Base-by-base conservation (phyloP, 1,284 basidiomycete species). In the Ceraceosorus bombacis region DNA sequence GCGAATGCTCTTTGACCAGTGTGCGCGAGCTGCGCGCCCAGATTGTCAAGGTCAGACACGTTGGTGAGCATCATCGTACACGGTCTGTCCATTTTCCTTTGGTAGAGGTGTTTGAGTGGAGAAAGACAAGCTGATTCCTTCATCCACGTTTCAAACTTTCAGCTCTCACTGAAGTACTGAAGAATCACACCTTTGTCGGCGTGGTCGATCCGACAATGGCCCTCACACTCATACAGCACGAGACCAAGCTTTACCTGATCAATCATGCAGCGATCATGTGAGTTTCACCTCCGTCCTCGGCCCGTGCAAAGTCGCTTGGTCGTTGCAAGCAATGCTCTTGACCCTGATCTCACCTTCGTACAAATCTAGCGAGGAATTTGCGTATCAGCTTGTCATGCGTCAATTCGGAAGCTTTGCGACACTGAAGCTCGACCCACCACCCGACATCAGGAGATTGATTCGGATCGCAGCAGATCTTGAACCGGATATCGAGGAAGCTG, bases 101-200 rank as follows among this genome's bases (percentile, higher is more conserved):
- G 27, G 3, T 27, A 27, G 27, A 27, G 27, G 27, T 27, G 27
- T 27, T 27, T 27, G 27, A 27, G 27, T 3, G 27, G 27, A 27
- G 1, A 27, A 27, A 27, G 27, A 27, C 27, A 1, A 27, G 27
- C 5, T 15, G 13, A 46, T 56, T 17, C 10, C 10, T 9, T 46
- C 15, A 8, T 36, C 27, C 2, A 27, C 27, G 27, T 27, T 3
- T 5, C 38, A 36, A 49, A 0, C 37, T 39, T 10, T 54, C 71
- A 93, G 92, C 85, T 48, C 80, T 96, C 13, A 84, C 84, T 0
- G 88, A 92, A 67, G 87, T 97, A 46, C 75, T 98, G 41, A 83
- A 86, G 64, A 87, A 89, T 51, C 90, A 96, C 72, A 88, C 85
- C 0, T 96, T 95, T 73, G 92, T 98, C 41, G 94, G 94, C 1